phyloP scores from a whole-genome alignment of 2,329 filamentous ascomycete species.

The Catunica adiposa region DNA sequence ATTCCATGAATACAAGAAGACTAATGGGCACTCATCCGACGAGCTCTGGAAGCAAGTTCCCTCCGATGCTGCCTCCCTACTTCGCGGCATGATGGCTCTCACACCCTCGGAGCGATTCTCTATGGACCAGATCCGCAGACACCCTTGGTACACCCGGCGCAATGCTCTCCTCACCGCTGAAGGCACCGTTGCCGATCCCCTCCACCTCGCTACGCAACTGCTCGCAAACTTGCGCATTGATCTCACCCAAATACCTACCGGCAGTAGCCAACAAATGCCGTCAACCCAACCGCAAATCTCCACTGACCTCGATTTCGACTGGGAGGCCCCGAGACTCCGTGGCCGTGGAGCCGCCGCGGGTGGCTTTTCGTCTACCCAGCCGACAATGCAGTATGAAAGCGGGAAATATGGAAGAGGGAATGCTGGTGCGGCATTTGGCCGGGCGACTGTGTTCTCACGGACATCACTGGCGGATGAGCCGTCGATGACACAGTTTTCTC shows the following conservation, averaged over 20 bases:
- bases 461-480: slow-evolving; percentile 71
- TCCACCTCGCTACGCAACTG: slow-evolving; percentile 86
- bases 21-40: slow-evolving; percentile 66
- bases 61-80: slow-evolving; percentile 54
- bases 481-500: slow-evolving; percentile 70
- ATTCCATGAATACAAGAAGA: slow-evolving; percentile 71
- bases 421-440: neutral
- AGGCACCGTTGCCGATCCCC: slow-evolving; percentile 59
- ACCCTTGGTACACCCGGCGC: slow-evolving; percentile 82
- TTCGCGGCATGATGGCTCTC: slow-evolving; percentile 85
- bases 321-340: slow-evolving; percentile 57
- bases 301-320: slow-evolving; percentile 63
- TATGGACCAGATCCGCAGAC: slow-evolving; percentile 71
- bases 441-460: slow-evolving; percentile 25
- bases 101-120: slow-evolving; percentile 60
- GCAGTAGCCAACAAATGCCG: slow-evolving; percentile 19
- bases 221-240: slow-evolving; percentile 81
- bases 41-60: slow-evolving; percentile 74
- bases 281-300: slow-evolving; percentile 51
- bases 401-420: neutral
- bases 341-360: slow-evolving; percentile 25
- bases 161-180: slow-evolving; percentile 62
- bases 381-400: slow-evolving; percentile 22
- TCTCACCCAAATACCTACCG: slow-evolving; percentile 40
- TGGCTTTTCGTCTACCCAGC: slow-evolving; percentile 34